Conservation (phyloP, 345 rosid genomes). For the Moricandia moricandioides region DNA sequence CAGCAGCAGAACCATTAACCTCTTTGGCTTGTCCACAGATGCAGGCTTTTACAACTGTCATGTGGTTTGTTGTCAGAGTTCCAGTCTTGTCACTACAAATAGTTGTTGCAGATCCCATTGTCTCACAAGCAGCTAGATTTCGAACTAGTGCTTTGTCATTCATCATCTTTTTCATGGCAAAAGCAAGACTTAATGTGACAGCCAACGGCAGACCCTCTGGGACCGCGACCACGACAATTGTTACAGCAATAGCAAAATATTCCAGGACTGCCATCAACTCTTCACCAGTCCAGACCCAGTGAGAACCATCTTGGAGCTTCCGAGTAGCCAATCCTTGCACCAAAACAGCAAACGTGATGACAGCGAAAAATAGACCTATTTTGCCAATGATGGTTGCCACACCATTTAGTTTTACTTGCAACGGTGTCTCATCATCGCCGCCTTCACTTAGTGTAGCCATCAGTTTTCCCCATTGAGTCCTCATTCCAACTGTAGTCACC, state of each 20-base stretch:
- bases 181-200: slow-evolving; percentile 90
- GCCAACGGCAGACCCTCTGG: slow-evolving; percentile 97
- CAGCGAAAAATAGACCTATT: slow-evolving; percentile 73
- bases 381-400: slow-evolving; percentile 80
- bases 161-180: slow-evolving; percentile 96
- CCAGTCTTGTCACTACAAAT: slow-evolving; percentile 94
- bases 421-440: slow-evolving; percentile 81
- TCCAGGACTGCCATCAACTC: slow-evolving; percentile 66
- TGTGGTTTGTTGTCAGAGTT: slow-evolving; percentile 80
- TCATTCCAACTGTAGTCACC: slow-evolving; percentile 84
- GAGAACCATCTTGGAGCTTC: slow-evolving; percentile 51
- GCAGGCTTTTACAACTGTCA: slow-evolving; percentile 81
- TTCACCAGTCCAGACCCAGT: slow-evolving; percentile 65
- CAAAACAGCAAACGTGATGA: slow-evolving; percentile 70
- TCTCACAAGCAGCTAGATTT: slow-evolving; percentile 88
- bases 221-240: slow-evolving; percentile 93
- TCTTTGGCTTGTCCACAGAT: slow-evolving; percentile 55
- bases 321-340: slow-evolving; percentile 64
- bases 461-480: slow-evolving; percentile 86
- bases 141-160: slow-evolving; percentile 87
- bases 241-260: slow-evolving; percentile 78
- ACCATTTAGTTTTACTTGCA: slow-evolving; percentile 77
- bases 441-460: slow-evolving; percentile 80
- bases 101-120: slow-evolving; percentile 89
- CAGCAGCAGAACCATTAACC: slow-evolving; percentile 44